Conservation (phyloP, 345 rosid genomes). For the Noccaea bulbosa region DNA sequence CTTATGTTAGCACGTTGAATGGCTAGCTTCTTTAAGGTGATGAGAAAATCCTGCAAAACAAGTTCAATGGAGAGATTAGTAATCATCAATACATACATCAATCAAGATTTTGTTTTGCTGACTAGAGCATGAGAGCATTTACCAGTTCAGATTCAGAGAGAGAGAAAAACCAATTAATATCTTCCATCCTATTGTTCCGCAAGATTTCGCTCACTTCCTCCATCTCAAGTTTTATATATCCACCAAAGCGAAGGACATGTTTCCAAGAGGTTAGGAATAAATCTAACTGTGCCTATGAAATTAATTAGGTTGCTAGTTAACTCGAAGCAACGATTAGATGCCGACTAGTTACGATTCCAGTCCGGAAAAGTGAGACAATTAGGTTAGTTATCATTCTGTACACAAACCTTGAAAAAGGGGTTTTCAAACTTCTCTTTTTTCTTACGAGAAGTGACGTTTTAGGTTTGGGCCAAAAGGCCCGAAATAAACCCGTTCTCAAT, state of each 20-base stretch:
- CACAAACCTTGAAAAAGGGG: no score
- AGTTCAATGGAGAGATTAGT: neutral
- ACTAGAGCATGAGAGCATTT: neutral
- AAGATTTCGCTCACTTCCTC: constrained; percentile 41
- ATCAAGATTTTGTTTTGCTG: neutral
- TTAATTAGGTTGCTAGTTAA: neutral
- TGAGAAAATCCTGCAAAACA: constrained; percentile 61
- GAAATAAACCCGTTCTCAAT: no score
- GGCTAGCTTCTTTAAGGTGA: constrained; percentile 61
- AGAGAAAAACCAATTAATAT: constrained; percentile 66
- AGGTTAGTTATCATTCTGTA: no score
- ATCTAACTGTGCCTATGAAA: neutral
- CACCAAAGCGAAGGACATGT: neutral
- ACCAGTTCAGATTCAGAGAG: constrained; percentile 72
- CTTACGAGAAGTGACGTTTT: no score
- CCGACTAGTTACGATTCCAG: neutral
- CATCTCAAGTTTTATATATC: constrained; percentile 27
- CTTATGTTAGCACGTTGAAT: constrained; percentile 55
- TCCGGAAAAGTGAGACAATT: no score
- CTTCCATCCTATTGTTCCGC: constrained; percentile 51
- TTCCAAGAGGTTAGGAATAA: no score
- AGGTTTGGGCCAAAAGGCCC: no score
- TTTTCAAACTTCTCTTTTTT: no score
- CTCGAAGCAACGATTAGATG: neutral
- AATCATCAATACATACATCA: neutral